These are phyloP conservation scores for Sutorius australiensis DNA, from an alignment of 768 basidiomycete genomes.

Conservation along the genomic window DNA sequence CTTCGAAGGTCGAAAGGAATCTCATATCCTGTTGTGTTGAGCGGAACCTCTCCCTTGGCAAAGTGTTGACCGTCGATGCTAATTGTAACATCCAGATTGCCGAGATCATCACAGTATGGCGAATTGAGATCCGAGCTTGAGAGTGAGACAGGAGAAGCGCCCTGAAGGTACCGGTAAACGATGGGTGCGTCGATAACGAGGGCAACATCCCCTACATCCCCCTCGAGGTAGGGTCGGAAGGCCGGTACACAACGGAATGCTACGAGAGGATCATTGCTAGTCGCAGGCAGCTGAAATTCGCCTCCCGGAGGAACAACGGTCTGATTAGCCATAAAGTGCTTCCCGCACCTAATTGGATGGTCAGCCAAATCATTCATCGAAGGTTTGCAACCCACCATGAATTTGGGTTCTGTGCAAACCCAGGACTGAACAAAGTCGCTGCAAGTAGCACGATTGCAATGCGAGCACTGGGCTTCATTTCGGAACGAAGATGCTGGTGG, in stretches of 20 bases:
- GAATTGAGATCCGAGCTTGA: neutral
- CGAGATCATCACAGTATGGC: neutral
- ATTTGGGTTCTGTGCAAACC: slow-evolving; percentile 16
- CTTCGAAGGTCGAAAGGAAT: slow-evolving; percentile 32
- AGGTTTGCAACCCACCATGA: slow-evolving; percentile 18
- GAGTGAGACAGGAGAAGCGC: slow-evolving; percentile 32
- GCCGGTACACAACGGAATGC: slow-evolving; percentile 46
- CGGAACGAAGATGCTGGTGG: neutral
- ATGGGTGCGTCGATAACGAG: slow-evolving; percentile 40
- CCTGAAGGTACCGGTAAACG: slow-evolving; percentile 33
- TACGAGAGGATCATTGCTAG: slow-evolving; percentile 37
- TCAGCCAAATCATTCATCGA: neutral
- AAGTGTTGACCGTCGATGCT: slow-evolving; percentile 25
- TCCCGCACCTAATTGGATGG: slow-evolving; percentile 42
- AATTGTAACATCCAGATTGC: slow-evolving; percentile 28
- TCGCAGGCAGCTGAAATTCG: slow-evolving; percentile 37
- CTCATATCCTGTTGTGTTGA: slow-evolving; percentile 38
- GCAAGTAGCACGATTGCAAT: slow-evolving; percentile 10
- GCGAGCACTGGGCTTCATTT: slow-evolving; percentile 17
- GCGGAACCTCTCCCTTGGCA: slow-evolving; percentile 27
- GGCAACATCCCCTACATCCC: slow-evolving; percentile 29
- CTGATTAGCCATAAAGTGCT: slow-evolving; percentile 42
- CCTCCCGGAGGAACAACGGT: slow-evolving; percentile 44
- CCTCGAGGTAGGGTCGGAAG: slow-evolving; percentile 45
- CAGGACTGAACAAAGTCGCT: slow-evolving; percentile 3